These are phyloP conservation scores for Aureobasidium sp. DNA, from an alignment of 2,329 filamentous ascomycete species.

Conservation along the genomic window DNA sequence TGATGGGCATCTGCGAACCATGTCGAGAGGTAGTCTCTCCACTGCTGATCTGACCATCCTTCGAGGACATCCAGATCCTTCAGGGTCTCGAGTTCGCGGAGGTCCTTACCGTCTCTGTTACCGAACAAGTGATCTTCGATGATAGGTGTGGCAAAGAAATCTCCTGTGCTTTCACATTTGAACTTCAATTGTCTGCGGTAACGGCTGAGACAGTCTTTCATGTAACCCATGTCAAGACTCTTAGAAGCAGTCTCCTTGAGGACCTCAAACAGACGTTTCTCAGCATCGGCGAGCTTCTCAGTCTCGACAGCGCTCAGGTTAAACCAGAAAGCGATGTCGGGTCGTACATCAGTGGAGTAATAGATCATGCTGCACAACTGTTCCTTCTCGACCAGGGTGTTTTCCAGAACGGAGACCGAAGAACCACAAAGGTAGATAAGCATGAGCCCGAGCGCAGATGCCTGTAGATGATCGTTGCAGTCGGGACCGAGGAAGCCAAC, in stretches of 20 bases:
- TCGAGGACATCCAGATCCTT: conserved; percentile 60
- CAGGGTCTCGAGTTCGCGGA: conserved; percentile 36
- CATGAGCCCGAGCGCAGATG: conserved; percentile 70
- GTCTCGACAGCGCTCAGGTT: conserved; percentile 82
- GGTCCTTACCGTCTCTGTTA: conserved; percentile 62
- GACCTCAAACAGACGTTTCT: conserved; percentile 77
- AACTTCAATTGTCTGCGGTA: conserved; percentile 78
- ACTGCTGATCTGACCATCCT: conserved; percentile 74
- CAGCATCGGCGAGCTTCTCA: conserved; percentile 73
- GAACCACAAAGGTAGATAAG: conserved; percentile 87
- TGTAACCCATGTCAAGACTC: conserved; percentile 81
- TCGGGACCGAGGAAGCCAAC: conserved; percentile 82
- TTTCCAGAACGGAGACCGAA: conserved; percentile 86
- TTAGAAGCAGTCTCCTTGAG: conserved; percentile 73
- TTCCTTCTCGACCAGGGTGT: conserved; percentile 85
- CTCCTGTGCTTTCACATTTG: conserved; percentile 71
- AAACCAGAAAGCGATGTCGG: conserved; percentile 78
- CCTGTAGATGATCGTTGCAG: conserved; percentile 54
- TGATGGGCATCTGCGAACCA: conserved; percentile 84
- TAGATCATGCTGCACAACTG: conserved; percentile 81
- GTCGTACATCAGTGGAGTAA: conserved; percentile 71
- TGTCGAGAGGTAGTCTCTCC: conserved; percentile 72
- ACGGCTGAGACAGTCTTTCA: conserved; percentile 77
- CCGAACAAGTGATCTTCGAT: conserved; percentile 93
- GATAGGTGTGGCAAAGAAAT: conserved; percentile 75